A percentile compares a stretch with the other conserved stretches of the same genome.
Conservation (phyloP, 169 alveolate species). For the Babesia divergens region DNA sequence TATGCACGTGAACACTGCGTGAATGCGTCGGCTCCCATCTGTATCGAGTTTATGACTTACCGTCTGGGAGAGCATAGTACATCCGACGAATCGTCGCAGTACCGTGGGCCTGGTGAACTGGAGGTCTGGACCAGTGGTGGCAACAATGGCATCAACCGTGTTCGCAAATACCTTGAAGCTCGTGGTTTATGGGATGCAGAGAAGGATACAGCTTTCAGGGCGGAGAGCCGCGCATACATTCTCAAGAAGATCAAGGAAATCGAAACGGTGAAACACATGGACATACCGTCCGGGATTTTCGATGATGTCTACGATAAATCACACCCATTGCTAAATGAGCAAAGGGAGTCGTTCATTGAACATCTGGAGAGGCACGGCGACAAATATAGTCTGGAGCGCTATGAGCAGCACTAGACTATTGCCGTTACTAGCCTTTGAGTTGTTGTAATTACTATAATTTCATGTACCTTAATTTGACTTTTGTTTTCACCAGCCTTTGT, state of each 20-base stretch:
- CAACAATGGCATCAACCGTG: slow-evolving; percentile 75
- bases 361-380: slow-evolving; percentile 73
- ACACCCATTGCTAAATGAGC: slow-evolving; percentile 75
- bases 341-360: slow-evolving; percentile 63
- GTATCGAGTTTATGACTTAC: slow-evolving; percentile 91
- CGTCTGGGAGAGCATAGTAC: slow-evolving; percentile 95
- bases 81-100: slow-evolving; percentile 89
- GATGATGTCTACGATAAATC: slow-evolving; percentile 87
- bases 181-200: slow-evolving; percentile 69
- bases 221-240: slow-evolving; percentile 74
- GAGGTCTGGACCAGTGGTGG: slow-evolving; percentile 82
- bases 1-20: slow-evolving; percentile 86
- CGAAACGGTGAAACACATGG: slow-evolving; percentile 64
- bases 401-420: background rate
- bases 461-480: too few species aligned
- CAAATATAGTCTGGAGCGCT: slow-evolving; percentile 64
- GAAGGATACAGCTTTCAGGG: slow-evolving; percentile 63
- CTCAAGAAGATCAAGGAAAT: slow-evolving; percentile 72
- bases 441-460: too few species aligned
- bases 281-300: slow-evolving; percentile 76
- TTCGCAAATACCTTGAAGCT: slow-evolving; percentile 63
- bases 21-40: slow-evolving; percentile 81
- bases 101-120: slow-evolving; percentile 85
- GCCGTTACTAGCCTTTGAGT: too few species aligned
- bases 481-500: too few species aligned